Conservation (phyloP, 768 basidiomycete species). For the Wakefieldia striispora region DNA sequence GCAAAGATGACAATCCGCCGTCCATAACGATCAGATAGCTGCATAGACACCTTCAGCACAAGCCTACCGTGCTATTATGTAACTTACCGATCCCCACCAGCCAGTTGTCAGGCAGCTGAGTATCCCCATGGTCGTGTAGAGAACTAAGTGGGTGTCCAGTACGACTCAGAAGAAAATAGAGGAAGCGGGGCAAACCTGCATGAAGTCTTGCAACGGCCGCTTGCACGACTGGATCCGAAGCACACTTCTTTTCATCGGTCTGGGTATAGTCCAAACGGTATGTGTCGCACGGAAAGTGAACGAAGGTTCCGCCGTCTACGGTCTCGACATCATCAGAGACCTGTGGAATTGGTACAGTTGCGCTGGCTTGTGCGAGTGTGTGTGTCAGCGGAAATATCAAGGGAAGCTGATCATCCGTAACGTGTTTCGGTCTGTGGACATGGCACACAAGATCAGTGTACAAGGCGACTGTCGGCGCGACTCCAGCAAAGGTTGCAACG, state of each 20-base stretch:
- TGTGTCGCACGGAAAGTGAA: conserved; percentile 5
- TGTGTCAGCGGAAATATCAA: too few relatives aligned
- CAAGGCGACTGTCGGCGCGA: conserved; percentile 72
- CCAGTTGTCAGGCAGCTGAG: conserved; percentile 76
- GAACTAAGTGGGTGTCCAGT: conserved; percentile 41
- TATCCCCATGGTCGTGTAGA: conserved; percentile 64
- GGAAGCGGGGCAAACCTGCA: conserved; percentile 44
- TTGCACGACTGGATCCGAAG: conserved; percentile 68
- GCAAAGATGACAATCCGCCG: conserved; percentile 63
- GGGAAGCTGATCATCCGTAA: background rate
- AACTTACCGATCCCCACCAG: conserved; percentile 80
- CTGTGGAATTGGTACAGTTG: background rate
- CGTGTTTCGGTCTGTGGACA: conserved; percentile 58
- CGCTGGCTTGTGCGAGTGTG: background rate
- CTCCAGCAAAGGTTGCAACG: conserved; percentile 51
- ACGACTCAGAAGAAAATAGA: background rate
- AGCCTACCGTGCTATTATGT: conserved; percentile 25
- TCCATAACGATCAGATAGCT: conserved; percentile 80
- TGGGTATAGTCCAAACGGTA: background rate
- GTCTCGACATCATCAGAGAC: background rate
- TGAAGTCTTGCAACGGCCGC: conserved; percentile 67
- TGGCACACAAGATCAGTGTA: conserved; percentile 73
- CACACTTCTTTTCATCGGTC: conserved; percentile 40
- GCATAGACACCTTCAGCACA: background rate
- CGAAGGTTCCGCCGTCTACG: background rate